phyloP scores from a whole-genome alignment of 306 rosid genomes.

The Quercus gilva region DNA sequence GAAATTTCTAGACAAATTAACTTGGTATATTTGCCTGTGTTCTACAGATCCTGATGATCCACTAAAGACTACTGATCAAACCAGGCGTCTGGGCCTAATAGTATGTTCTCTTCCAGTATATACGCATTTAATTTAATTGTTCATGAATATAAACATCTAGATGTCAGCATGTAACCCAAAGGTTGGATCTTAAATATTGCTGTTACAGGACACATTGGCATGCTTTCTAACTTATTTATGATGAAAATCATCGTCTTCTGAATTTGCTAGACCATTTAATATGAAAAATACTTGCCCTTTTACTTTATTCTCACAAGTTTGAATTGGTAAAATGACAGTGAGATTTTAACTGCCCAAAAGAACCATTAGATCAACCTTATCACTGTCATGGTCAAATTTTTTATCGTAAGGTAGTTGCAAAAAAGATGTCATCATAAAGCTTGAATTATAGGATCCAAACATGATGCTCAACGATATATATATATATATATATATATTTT shows the following conservation, averaged over 20 bases:
- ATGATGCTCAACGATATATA: not conserved
- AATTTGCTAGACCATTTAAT: not conserved
- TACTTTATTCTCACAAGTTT: not conserved
- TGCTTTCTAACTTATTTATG: not conserved
- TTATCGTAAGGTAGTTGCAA: not conserved
- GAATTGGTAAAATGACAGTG: not conserved
- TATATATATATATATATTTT: too few species aligned
- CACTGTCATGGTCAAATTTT: not conserved
- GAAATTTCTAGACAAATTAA: not conserved
- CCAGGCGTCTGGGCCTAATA: conserved; percentile 69
- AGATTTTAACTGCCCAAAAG: not conserved
- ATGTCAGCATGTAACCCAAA: not conserved
- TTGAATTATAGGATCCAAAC: not conserved
- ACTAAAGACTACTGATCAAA: conserved; percentile 77
- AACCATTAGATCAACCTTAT: not conserved
- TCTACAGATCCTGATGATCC: conserved; percentile 71
- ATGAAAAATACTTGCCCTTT: not conserved
- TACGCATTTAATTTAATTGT: not conserved
- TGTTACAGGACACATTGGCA: not conserved
- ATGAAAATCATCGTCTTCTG: not conserved
- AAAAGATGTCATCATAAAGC: not conserved
- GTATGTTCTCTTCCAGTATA: conserved; percentile 39
- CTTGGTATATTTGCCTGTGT: not conserved
- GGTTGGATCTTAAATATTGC: not conserved
- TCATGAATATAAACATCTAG: not conserved